Conservation (phyloP, 202 grass and related monocot genomes). For the Cymbopogon flexuosus region DNA sequence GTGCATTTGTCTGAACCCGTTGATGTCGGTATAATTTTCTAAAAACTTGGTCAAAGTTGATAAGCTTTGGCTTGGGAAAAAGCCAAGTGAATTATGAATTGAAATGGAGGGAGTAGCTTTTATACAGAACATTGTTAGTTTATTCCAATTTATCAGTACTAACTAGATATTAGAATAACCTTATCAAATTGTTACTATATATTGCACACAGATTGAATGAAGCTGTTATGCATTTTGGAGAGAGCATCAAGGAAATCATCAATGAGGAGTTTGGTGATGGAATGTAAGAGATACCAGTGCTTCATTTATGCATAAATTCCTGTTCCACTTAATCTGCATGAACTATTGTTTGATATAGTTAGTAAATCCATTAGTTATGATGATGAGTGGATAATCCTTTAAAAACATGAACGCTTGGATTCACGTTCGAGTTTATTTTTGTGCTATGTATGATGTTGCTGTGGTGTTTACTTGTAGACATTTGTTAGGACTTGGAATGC, state of each 20-base stretch:
- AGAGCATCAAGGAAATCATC: slow-evolving; percentile 98
- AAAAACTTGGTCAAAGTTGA: not conserved
- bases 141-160: slow-evolving; percentile 11
- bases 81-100: not conserved
- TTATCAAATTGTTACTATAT: not conserved
- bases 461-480: not conserved
- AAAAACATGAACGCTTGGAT: not conserved
- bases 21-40: not conserved
- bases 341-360: not conserved
- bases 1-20: not conserved
- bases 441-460: not conserved
- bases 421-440: not conserved
- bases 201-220: slow-evolving; percentile 67
- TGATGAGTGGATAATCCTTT: not conserved
- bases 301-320: slow-evolving; percentile 1
- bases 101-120: not conserved
- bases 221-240: slow-evolving; percentile 97
- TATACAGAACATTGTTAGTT: not conserved
- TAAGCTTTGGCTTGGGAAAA: not conserved
- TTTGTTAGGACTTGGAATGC: not conserved
- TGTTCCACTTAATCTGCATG: not conserved
- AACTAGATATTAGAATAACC: not conserved
- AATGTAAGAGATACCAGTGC: slow-evolving; percentile 61
- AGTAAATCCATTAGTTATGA: not conserved
- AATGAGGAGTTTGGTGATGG: slow-evolving; percentile 98